Percentiles rank a stretch among this genome's conserved stretches.
phyloP scores from a whole-genome alignment of 2,329 filamentous ascomycete genomes.

The Cladobotryum protrusum region DNA sequence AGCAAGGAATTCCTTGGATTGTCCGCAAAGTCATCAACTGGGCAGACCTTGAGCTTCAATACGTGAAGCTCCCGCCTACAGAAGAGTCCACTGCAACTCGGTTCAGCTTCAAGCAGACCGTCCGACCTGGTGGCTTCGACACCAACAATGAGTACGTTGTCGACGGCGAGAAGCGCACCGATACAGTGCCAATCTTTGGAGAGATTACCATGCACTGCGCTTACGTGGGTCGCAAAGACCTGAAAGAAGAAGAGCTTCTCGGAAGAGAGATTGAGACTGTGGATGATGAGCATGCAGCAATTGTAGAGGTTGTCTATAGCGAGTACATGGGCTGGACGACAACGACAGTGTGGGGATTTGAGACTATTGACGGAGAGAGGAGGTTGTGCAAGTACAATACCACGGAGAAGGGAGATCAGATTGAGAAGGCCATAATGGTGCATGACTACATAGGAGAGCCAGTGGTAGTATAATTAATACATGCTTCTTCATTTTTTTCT shows the following conservation, averaged over 20 bases:
- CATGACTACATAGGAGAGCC: neutral
- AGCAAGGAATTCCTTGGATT: neutral
- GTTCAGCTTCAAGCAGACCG: neutral
- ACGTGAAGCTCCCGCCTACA: neutral
- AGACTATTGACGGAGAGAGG: neutral
- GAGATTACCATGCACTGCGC: neutral
- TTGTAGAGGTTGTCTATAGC: neutral
- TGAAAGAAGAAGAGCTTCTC: neutral
- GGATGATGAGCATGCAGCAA: neutral
- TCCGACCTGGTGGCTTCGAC: neutral
- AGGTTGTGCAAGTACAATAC: neutral
- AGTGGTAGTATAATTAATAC: too few relatives aligned
- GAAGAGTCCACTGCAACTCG: neutral
- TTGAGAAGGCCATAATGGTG: neutral
- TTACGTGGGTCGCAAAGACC: neutral
- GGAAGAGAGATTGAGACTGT: neutral
- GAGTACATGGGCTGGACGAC: neutral
- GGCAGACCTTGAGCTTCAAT: neutral
- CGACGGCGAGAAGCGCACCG: neutral
- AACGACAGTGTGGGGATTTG: neutral
- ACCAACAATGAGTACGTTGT: neutral
- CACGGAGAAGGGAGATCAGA: neutral
- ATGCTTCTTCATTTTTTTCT: too few relatives aligned
- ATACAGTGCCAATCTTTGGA: neutral
- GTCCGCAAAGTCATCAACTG: slow-evolving; percentile 1